These are phyloP conservation scores for Nicotiana attenuata DNA, from an alignment of 257 asterid genomes.

Conservation along the genomic window DNA sequence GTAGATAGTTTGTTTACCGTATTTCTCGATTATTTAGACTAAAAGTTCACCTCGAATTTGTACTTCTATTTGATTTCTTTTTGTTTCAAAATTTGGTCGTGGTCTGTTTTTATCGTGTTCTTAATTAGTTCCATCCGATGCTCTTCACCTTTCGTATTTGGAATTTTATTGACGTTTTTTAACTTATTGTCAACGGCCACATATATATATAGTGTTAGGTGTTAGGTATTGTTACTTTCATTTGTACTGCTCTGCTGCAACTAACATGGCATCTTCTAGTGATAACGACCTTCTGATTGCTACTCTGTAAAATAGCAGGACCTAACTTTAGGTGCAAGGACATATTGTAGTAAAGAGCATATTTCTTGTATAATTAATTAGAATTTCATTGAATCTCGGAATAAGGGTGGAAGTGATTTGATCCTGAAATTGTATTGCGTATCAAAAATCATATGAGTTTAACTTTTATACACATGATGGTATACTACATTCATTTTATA, in stretches of 20 bases:
- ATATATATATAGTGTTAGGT: background rate
- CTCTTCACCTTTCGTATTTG: conserved; percentile 7
- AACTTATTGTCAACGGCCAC: background rate
- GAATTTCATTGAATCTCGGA: no score
- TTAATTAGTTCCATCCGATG: background rate
- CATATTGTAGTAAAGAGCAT: no score
- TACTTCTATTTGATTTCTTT: background rate
- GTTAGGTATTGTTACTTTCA: conserved; percentile 6
- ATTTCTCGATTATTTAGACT: background rate
- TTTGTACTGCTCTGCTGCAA: background rate
- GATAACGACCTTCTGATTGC: background rate
- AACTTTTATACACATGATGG: no score
- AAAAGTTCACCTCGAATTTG: background rate
- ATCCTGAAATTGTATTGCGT: no score
- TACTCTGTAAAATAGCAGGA: background rate
- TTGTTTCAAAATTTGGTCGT: no score
- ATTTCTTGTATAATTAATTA: no score
- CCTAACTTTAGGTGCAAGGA: no score
- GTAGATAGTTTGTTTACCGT: conserved; percentile 5
- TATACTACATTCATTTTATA: no score
- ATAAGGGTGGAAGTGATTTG: no score
- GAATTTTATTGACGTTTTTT: background rate
- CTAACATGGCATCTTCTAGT: background rate
- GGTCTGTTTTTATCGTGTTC: background rate
- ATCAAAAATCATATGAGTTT: no score